phyloP scores from a whole-genome alignment of 345 rosid species.

The Pelargonium nanum region DNA sequence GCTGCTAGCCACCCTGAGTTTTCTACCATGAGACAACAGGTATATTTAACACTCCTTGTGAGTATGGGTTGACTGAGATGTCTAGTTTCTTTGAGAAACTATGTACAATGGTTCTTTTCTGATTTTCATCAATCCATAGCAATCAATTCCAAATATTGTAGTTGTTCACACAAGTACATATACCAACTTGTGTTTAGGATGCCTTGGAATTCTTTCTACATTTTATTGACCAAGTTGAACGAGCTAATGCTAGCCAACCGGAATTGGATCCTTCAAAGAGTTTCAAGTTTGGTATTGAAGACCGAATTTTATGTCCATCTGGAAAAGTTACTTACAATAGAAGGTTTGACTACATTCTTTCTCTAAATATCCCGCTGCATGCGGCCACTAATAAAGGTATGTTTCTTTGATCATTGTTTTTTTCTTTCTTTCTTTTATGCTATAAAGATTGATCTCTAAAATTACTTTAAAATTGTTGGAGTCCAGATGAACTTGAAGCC shows the following conservation, averaged over 20 bases:
- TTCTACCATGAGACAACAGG: slow-evolving; percentile 97
- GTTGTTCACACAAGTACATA: not conserved
- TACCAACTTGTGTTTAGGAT: slow-evolving; percentile 44
- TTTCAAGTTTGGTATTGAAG: slow-evolving; percentile 96
- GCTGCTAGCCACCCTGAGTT: slow-evolving; percentile 95
- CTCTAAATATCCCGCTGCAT: slow-evolving; percentile 83
- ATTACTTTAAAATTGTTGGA: slow-evolving; percentile 15
- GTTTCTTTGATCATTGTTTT: slow-evolving; percentile 8
- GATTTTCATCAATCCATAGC: not conserved
- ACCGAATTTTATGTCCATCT: slow-evolving; percentile 75
- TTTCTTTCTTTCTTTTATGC: slow-evolving; percentile 10
- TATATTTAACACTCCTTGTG: slow-evolving; percentile 11
- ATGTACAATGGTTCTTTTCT: not conserved
- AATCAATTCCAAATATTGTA: not conserved
- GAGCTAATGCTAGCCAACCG: slow-evolving; percentile 43
- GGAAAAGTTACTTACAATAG: slow-evolving; percentile 85
- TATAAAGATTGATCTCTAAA: slow-evolving; percentile 4
- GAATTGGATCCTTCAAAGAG: slow-evolving; percentile 76
- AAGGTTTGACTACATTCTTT: slow-evolving; percentile 86
- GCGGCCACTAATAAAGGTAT: slow-evolving; percentile 83
- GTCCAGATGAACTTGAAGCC: slow-evolving; percentile 68
- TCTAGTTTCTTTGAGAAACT: no score
- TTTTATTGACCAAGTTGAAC: slow-evolving; percentile 90
- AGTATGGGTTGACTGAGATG: not conserved
- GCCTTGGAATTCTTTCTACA: slow-evolving; percentile 94